Base-by-base conservation (phyloP, 2,329 filamentous ascomycete genomes). In the Daldinia sp. region DNA sequence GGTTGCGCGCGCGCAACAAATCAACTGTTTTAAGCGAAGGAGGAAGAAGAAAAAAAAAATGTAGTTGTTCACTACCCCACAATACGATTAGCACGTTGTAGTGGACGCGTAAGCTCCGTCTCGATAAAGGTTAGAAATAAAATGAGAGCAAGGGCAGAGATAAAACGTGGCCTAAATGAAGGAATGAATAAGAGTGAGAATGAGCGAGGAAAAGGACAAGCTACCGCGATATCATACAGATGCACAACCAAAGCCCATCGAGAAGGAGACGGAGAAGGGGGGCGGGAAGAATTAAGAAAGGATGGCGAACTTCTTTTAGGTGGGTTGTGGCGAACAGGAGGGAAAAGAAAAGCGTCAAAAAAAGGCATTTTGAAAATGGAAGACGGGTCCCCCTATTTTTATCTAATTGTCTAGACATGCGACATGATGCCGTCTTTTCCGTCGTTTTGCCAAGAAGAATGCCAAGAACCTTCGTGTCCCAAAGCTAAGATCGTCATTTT, bases 341-440 rank as follows among this genome's bases (percentile, higher is more conserved):
- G 48, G 54, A 42, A 39, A 20, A 59, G 55, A 44, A 48, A 71
- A 71, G 63, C 65, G 60, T 68, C 33, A 68, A 70, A 68, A 68
- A 68, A 65, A 56, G 56, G 57, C 33, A 35, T 35, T 56, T 41
- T 33, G 26, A 58, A 58, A 55, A 41, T 41, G 44, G 54, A 65
- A 67, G 55, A 67, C 39, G 63, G 58, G 18, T 35, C 6, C 60
- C 59, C 69, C 63, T 71, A 71, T 69, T 64, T 69, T 72, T 66
- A 68, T 66, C 62, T 71, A 66, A 23, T n/a, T 55, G 35, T 10
- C 3, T 59, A 53, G 56, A 35, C 57, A 65, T 67, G 67, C 67
- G 67, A 71, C 67, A 58, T 61, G 58, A 65, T 71, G 67, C 69
- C 69, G 69, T 71, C 55, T 67, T 53, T 71, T 71, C 69, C 69